Base-by-base conservation (phyloP, 2,329 filamentous ascomycete species). In the Fusarium sp. region DNA sequence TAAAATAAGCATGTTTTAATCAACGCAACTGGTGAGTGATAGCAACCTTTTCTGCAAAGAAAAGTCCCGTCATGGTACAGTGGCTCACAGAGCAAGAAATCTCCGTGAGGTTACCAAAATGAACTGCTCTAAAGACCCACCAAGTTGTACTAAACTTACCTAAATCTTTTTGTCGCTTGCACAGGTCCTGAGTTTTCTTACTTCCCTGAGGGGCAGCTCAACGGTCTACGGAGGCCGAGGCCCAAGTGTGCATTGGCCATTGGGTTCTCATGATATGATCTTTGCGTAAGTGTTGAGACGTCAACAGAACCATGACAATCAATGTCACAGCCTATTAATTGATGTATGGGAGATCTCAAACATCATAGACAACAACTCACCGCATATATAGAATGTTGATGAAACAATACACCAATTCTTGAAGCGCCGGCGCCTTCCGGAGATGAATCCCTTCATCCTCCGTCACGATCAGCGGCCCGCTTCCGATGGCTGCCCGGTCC, bases 401-500 rank as follows among this genome's bases (percentile, higher is more conserved):
- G 29, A 16, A 10, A 49, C 31, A 48, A 35, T 18, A 4, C 12
- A 51, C 38, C 55, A 12, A 15, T 31, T 44, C 31, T 45, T 41
- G 8, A 39, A 52, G 23, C 23, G 46, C 64, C 58, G 46, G 69
- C 46, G 52, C 33, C 54, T 44, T 56, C 63, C 55, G 63, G 56
- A 55, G 63, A 39, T 66, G 48, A 48, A 69, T 48, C 37, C 37
- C 58, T 39, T 48, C 35, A 37, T 39, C 55, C 61, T 60, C 51
- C 58, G 65, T 71, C 48, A 52, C 63, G 60, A 70, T 48, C 63
- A 65, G 57, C 75, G 72, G 75, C 65, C 73, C 75, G 75, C 70
- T 76, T 75, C 75, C 64, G 72, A 70, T 77, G 75, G 56, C 64
- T 68, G 72, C 25, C 58, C 70, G 70, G 64, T 58, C 75, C 75